These are phyloP conservation scores for Fusarium protoensiforme DNA, from an alignment of 2,329 filamentous ascomycete species.

Conservation along the genomic window DNA sequence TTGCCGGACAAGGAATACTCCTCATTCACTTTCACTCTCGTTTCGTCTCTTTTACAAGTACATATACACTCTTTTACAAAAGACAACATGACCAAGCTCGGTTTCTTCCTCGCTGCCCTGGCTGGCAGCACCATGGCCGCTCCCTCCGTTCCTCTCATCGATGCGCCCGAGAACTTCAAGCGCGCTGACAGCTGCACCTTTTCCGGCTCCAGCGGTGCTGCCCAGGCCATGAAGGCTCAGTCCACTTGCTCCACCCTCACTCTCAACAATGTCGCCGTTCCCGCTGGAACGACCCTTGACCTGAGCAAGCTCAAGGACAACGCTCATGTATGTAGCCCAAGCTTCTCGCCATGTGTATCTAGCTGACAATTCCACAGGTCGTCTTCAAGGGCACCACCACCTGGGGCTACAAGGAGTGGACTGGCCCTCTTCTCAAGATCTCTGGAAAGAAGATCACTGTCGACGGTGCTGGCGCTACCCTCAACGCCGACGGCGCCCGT, in stretches of 20 bases:
- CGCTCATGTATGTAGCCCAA: slow-evolving; percentile 17
- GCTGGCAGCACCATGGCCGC: slow-evolving; percentile 31
- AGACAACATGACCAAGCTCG: slow-evolving; percentile 29
- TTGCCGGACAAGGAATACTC: slow-evolving; percentile 29
- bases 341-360: neutral
- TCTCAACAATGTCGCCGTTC: slow-evolving; percentile 28
- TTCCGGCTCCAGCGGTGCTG: slow-evolving; percentile 30
- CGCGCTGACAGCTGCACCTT: slow-evolving; percentile 34
- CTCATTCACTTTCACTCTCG: neutral
- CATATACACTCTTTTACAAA: neutral
- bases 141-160: slow-evolving; percentile 17
- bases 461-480: slow-evolving; percentile 34
- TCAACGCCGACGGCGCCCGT: slow-evolving; percentile 32
- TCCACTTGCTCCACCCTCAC: slow-evolving; percentile 31
- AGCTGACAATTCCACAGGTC: slow-evolving; percentile 11
- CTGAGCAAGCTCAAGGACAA: slow-evolving; percentile 33
- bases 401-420: slow-evolving; percentile 41
- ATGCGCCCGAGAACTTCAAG: slow-evolving; percentile 22
- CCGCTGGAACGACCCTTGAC: slow-evolving; percentile 33
- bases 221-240: slow-evolving; percentile 25
- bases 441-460: slow-evolving; percentile 35
- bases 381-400: slow-evolving; percentile 38
- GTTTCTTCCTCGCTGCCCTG: slow-evolving; percentile 25
- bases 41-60: neutral
- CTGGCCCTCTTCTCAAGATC: slow-evolving; percentile 34